These are phyloP conservation scores for Candida railenensis DNA, from an alignment of 805 yeast species.

Conservation along the genomic window DNA sequence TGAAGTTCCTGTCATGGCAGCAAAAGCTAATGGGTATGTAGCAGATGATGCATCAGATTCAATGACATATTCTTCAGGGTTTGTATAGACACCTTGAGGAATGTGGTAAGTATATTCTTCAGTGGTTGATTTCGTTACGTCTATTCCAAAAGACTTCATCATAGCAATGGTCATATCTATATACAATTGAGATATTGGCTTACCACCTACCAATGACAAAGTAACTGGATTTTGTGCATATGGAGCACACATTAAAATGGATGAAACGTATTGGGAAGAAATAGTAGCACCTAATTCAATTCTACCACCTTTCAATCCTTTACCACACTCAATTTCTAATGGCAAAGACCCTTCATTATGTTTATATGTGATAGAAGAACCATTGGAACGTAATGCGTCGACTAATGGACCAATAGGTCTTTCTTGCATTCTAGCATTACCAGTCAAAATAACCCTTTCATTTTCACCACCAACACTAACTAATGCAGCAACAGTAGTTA, in stretches of 20 bases:
- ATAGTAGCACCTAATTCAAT: constrained; percentile 94
- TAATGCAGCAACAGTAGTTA: constrained; percentile 89
- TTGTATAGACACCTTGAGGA: constrained; percentile 76
- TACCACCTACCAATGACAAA: constrained; percentile 87
- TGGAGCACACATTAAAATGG: constrained; percentile 96
- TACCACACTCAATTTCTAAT: constrained; percentile 64
- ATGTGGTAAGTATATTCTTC: constrained; percentile 86
- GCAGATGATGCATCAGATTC: constrained; percentile 98
- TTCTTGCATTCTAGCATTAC: constrained; percentile 96
- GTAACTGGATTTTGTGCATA: constrained; percentile 89
- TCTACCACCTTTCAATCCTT: constrained; percentile 81
- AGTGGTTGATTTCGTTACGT: constrained; percentile 64
- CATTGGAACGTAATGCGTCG: constrained; percentile 82
- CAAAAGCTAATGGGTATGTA: constrained; percentile 95
- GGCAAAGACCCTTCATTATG: constrained; percentile 85
- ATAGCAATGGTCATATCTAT: constrained; percentile 95
- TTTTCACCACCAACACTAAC: constrained; percentile 41
- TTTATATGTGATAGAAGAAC: constrained; percentile 69
- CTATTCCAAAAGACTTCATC: constrained; percentile 89
- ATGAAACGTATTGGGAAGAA: constrained; percentile 96
- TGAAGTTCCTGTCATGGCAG: constrained; percentile 91
- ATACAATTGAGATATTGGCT: constrained; percentile 93
- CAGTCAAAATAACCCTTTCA: constrained; percentile 66
- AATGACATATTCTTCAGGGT: constrained; percentile 82
- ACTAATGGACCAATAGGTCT: constrained; percentile 96